phyloP scores from a whole-genome alignment of 257 asterid species.

The Nicotiana knightiana region DNA sequence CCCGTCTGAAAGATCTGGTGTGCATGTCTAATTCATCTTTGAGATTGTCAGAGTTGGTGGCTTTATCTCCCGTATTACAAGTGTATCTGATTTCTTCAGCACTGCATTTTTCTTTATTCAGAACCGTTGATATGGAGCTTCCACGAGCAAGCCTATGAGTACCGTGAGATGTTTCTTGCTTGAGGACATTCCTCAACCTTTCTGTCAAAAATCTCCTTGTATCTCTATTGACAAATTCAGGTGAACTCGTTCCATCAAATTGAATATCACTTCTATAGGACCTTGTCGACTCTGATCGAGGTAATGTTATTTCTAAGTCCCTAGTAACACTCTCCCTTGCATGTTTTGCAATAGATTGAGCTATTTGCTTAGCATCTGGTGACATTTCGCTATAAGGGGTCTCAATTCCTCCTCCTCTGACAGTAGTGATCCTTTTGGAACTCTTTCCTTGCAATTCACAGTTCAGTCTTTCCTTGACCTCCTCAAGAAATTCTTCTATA shows the following conservation, averaged over 20 bases:
- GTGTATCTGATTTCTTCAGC: slow-evolving; percentile 30
- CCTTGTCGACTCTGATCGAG: slow-evolving; percentile 83
- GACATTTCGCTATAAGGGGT: slow-evolving; percentile 81
- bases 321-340: slow-evolving; percentile 71
- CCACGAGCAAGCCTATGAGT: slow-evolving; percentile 33
- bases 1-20: slow-evolving; percentile 55
- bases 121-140: slow-evolving; percentile 39
- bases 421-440: slow-evolving; percentile 47
- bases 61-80: slow-evolving; percentile 21
- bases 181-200: slow-evolving; percentile 66
- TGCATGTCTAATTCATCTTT: slow-evolving; percentile 39
- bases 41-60: slow-evolving; percentile 25
- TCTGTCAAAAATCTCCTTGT: slow-evolving; percentile 72
- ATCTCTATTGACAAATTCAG: slow-evolving; percentile 62
- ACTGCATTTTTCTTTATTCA: slow-evolving; percentile 25
- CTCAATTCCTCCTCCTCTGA: slow-evolving; percentile 88
- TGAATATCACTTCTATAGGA: slow-evolving; percentile 65
- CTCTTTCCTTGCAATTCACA: slow-evolving; percentile 71
- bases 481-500: slow-evolving; percentile 80
- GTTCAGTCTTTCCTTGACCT: slow-evolving; percentile 86
- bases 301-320: slow-evolving; percentile 53
- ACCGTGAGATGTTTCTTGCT: slow-evolving; percentile 46
- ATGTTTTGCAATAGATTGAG: slow-evolving; percentile 67
- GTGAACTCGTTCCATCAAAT: slow-evolving; percentile 46
- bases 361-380: slow-evolving; percentile 67